phyloP scores from a whole-genome alignment of 2,329 filamentous ascomycete genomes.

The Malbranchea zuffiana region DNA sequence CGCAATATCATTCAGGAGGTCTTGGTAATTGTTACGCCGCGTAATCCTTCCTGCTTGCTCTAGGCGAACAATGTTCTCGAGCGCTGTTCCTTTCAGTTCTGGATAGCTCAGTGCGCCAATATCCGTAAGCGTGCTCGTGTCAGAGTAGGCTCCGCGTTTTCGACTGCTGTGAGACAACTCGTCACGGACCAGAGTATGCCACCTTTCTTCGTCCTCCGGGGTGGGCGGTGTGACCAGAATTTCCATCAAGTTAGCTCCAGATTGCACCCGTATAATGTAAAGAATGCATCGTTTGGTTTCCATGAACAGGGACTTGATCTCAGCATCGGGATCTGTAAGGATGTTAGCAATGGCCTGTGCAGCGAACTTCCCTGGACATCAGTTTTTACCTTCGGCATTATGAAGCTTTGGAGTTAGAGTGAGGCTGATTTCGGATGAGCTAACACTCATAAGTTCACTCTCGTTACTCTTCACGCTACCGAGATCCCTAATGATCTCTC shows the following conservation, averaged over 20 bases:
- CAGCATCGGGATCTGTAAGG: slow-evolving; percentile 68
- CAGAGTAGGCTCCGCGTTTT: slow-evolving; percentile 78
- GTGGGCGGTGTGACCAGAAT: slow-evolving; percentile 86
- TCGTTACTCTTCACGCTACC: slow-evolving; percentile 96
- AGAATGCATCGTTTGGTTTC: slow-evolving; percentile 95
- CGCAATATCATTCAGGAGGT: slow-evolving; percentile 94
- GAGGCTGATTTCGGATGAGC: slow-evolving; percentile 79
- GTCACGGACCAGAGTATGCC: slow-evolving; percentile 68
- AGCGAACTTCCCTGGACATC: not conserved
- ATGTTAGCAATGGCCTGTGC: slow-evolving; percentile 3
- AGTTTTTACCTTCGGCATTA: slow-evolving; percentile 58
- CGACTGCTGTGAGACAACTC: slow-evolving; percentile 61
- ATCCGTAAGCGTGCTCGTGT: slow-evolving; percentile 70
- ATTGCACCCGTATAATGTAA: slow-evolving; percentile 95
- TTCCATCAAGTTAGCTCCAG: slow-evolving; percentile 81
- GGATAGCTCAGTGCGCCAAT: slow-evolving; percentile 82
- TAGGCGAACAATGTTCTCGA: slow-evolving; percentile 86
- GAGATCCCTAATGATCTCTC: slow-evolving; percentile 84
- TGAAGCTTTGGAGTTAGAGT: slow-evolving; percentile 83
- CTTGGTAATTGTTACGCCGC: slow-evolving; percentile 82
- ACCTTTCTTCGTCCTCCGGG: slow-evolving; percentile 78
- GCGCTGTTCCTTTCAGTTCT: slow-evolving; percentile 80
- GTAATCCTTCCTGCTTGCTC: slow-evolving; percentile 81
- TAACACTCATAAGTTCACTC: slow-evolving; percentile 77
- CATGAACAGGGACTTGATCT: slow-evolving; percentile 88